Percentiles rank a stretch among this genome's conserved stretches.
Evolutionary conservation across 2,329 filamentous ascomycete genomes (phyloP).

Genomic region (Podosphaera xanthii): DNA sequence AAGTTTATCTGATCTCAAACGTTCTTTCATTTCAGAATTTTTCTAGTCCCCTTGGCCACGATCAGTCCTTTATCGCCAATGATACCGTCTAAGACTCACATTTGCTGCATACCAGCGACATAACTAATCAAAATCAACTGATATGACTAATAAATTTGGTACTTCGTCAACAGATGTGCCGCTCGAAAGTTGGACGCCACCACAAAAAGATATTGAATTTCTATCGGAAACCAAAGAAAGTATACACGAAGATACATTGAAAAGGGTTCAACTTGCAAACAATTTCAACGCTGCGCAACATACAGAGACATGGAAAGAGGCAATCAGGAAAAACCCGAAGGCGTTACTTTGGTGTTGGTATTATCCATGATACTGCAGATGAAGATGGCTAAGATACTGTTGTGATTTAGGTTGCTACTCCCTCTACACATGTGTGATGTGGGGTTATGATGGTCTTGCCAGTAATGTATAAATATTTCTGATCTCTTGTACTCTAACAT

Average conservation of each 20-base stretch:
- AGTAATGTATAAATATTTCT: conserved; percentile 4
- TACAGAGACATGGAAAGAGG: conserved; percentile 5
- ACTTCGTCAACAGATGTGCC: background rate
- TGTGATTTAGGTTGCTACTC: conserved; percentile 5
- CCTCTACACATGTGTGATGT: conserved; percentile 9
- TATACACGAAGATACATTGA: background rate
- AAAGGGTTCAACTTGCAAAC: background rate
- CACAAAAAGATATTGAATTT: background rate
- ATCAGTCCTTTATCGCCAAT: background rate
- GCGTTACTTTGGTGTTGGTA: conserved; percentile 7
- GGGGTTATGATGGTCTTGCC: conserved; percentile 11
- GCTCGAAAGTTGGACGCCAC: background rate
- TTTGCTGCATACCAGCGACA: background rate
- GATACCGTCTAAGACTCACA: background rate
- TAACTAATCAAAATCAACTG: background rate
- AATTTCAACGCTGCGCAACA: conserved; percentile 3
- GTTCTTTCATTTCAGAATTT: background rate
- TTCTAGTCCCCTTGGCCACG: background rate
- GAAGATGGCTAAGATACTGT: background rate
- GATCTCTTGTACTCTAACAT: background rate
- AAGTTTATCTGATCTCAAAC: background rate
- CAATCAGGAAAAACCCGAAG: conserved; percentile 5
- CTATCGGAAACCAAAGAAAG: background rate
- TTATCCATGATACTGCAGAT: background rate
- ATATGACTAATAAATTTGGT: background rate